Evolutionary conservation across 805 yeast species (phyloP).

Genomic region (Wickerhamomyces tratensis): DNA sequence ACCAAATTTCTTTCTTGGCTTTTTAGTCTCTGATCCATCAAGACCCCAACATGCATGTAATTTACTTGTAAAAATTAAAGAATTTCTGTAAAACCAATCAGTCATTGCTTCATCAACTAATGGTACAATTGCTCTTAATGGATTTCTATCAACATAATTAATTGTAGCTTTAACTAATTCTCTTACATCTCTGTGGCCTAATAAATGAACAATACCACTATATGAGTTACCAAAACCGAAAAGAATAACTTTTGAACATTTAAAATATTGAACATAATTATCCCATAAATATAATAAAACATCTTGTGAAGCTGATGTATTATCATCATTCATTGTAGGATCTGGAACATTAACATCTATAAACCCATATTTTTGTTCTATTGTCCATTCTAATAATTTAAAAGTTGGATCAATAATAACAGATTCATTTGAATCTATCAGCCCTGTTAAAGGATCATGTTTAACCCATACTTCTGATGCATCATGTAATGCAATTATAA

Average conservation of each 20-base stretch:
- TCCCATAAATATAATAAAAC: conserved; percentile 80
- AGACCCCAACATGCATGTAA: conserved; percentile 78
- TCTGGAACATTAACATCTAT: conserved; percentile 80
- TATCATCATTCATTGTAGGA: conserved; percentile 30
- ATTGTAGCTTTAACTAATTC: conserved; percentile 64
- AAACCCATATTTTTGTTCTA: conserved; percentile 55
- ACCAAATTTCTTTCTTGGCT: conserved; percentile 87
- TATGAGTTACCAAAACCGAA: conserved; percentile 88
- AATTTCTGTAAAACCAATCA: conserved; percentile 86
- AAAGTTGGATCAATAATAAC: conserved; percentile 68
- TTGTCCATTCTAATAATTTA: conserved; percentile 61
- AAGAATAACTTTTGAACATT: conserved; percentile 61
- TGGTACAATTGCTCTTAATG: conserved; percentile 74
- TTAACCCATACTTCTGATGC: conserved; percentile 91
- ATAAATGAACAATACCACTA: conserved; percentile 75
- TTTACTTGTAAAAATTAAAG: conserved; percentile 69
- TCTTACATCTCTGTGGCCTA: conserved; percentile 69
- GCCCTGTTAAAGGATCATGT: conserved; percentile 70
- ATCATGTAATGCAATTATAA: conserved; percentile 74
- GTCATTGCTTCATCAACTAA: conserved; percentile 81
- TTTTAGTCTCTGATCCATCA: conserved; percentile 37
- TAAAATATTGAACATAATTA: conserved; percentile 71
- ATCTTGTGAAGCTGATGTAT: conserved; percentile 70
- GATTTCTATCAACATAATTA: conserved; percentile 56
- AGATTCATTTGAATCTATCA: conserved; percentile 62